Evolutionary conservation across 2,329 filamentous ascomycete genomes (phyloP), one percentile per base, ranked within the genome.

Genomic region (Immersiporthe knoxdaviesiana): DNA sequence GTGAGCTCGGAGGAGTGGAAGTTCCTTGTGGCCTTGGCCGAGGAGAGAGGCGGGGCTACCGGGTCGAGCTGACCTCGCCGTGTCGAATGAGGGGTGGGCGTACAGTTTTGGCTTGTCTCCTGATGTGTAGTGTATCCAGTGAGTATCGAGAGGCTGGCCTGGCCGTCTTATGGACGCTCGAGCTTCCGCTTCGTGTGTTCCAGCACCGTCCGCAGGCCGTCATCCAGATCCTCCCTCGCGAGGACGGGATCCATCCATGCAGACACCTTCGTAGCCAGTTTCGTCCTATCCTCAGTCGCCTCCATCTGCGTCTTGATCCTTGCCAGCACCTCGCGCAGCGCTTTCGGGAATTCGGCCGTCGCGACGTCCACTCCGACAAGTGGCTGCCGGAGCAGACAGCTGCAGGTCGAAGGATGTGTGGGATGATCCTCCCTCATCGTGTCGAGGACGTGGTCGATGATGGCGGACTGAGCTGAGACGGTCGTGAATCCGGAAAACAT

Each of bases 361-460:
- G 83, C 82, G 6, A 86, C 78, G 35, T 86, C 84, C 21, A 94
- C 79, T 27, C 90, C 90, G 63, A 92, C 82, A 2, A 97, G 82
- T 5, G 92, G 89, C 74, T 91, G 85, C 75, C 87, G 89, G 73
- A 95, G 88, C 75, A 89, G 86, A 80, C 92, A 95, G 76, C 87
- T 89, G 78, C 87, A 87, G 0, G 91, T 90, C 66, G 87, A 84
- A 7, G 90, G 83, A 72, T 88, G 84, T 59, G 84, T 82, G 2
- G 92, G 87, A 72, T 87, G 88, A 44, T 83, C 78, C 72, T 87
- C 80, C 56, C 84, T 81, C 81, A 97, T 86, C 54, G 82, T 82
- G 61, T 87, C 84, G 56, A 96, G 80, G 62, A 97, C 90, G 78
- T 97, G 92, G 72, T 91, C 85, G 52, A 94, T 81, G 54, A 97